phyloP scores from a whole-genome alignment of 2,329 filamentous ascomycete genomes.

The Calonectria pauciramosa region DNA sequence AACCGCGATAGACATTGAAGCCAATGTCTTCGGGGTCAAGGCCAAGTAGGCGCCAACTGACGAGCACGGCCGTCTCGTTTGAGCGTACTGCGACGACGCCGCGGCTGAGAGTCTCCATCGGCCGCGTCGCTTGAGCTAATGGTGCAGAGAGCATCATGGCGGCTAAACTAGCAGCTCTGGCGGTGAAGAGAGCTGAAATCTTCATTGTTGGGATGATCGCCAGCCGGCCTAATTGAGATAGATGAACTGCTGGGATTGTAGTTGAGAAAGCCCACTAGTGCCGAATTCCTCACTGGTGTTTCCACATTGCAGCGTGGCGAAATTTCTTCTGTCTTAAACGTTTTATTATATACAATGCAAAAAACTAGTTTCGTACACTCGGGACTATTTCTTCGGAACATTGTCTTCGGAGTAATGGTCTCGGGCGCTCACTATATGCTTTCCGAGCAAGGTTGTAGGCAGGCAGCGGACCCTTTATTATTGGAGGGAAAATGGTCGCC shows the following conservation, averaged over 20 bases:
- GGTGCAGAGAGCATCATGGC: not conserved
- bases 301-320: too few species aligned
- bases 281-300: not conserved
- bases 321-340: not conserved
- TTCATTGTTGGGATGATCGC: not conserved
- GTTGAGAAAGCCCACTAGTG: not conserved
- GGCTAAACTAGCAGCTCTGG: not conserved
- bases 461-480: not conserved
- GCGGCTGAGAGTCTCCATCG: conserved; percentile 37
- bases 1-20: conserved; percentile 39
- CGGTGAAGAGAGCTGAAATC: not conserved
- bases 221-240: not conserved
- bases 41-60: conserved; percentile 39
- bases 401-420: not conserved
- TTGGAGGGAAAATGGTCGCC: not conserved
- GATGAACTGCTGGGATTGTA: not conserved
- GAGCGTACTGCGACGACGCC: conserved; percentile 40
- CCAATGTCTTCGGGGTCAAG: conserved; percentile 38
- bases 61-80: conserved; percentile 28
- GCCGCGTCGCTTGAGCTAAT: not conserved
- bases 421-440: not conserved
- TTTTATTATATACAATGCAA: not conserved
- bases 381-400: not conserved
- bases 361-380: not conserved
- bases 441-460: not conserved